phyloP scores from a whole-genome alignment of 352 stramenopile genomes.

The Albugo candida region DNA sequence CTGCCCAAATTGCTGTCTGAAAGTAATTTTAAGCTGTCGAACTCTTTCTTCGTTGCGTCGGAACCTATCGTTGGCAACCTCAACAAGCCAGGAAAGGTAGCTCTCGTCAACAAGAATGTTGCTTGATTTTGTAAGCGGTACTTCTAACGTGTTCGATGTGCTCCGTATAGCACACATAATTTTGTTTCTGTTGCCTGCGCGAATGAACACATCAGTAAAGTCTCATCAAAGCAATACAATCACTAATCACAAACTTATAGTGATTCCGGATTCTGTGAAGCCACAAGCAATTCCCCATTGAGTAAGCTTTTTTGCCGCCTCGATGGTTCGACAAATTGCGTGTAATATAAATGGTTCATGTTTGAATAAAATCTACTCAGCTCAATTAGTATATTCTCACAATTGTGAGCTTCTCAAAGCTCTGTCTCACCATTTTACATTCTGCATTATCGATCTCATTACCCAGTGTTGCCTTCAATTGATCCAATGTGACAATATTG shows the following conservation, averaged over 20 bases:
- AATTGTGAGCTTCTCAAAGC: not conserved
- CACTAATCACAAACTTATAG: constrained; percentile 17
- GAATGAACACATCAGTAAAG: not conserved
- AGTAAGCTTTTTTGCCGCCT: constrained; percentile 56
- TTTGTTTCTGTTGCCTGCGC: constrained; percentile 33
- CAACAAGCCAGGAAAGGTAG: constrained; percentile 57
- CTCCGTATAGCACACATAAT: constrained; percentile 84
- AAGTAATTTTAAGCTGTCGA: constrained; percentile 39
- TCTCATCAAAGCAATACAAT: not conserved
- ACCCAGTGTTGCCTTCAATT: constrained; percentile 24
- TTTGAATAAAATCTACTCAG: constrained; percentile 53
- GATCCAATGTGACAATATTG: constrained; percentile 34
- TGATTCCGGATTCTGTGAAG: constrained; percentile 80
- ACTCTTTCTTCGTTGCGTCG: constrained; percentile 51
- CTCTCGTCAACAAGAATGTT: constrained; percentile 38
- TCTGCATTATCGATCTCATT: constrained; percentile 20
- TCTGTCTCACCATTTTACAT: constrained; percentile 25
- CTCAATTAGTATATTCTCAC: not conserved
- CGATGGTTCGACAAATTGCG: constrained; percentile 64
- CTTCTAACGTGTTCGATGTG: constrained; percentile 70
- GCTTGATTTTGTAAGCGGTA: constrained; percentile 41
- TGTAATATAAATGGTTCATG: constrained; percentile 87
- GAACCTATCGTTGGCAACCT: constrained; percentile 76
- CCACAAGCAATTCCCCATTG: constrained; percentile 65
- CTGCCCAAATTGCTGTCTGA: constrained; percentile 5